Evolutionary conservation across 2,329 filamentous ascomycete genomes (phyloP), one percentile per base, ranked within the genome.

Genomic region (Verticillium zaregamsianum): DNA sequence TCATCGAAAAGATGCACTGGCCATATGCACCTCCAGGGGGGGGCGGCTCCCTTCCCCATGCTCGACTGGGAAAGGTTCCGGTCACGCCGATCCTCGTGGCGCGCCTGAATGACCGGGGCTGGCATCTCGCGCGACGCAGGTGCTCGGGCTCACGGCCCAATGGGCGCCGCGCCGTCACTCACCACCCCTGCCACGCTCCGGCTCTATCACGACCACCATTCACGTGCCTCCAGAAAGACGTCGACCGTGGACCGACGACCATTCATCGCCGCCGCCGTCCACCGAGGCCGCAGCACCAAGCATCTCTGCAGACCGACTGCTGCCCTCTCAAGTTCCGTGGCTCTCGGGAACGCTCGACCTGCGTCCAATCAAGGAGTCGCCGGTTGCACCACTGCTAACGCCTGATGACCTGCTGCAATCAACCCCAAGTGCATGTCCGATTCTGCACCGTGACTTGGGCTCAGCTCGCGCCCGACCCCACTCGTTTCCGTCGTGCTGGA

Each of bases 61-160:
- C 63, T 57, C 40, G 60, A 63, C 45, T 20, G 15, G 64, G 63
- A 59, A 65, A 63, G 58, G 61, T 58, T 57, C 61, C 64, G 64
- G 64, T 55, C 62, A 59, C 54, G 63, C 64, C 64, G 64, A 66
- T 62, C 63, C 62, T 37, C 55, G 61, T 64, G 64, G 64, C 64
- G 64, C 59, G 61, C 64, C 64, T 66, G 61, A 66, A 55, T 23
- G 54, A 59, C 63, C 45, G 35, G 61, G 64, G 63, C 56, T 12
- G 23, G 45, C 45, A 49, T 7, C 45, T 49, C 5, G 28, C 45
- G 20, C 20, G 45, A 49, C n/a, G 45, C 11, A 23, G 45, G 45
- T 15, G 25, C 37, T 17, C 15, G 49, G 35, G 31, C 32, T 28
- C 17, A 33, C 15, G 52, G 57, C 58, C 59, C 58, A 64, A 64